Conservation (phyloP, 176 grass and related monocot genomes). For the Typha latifolia region DNA sequence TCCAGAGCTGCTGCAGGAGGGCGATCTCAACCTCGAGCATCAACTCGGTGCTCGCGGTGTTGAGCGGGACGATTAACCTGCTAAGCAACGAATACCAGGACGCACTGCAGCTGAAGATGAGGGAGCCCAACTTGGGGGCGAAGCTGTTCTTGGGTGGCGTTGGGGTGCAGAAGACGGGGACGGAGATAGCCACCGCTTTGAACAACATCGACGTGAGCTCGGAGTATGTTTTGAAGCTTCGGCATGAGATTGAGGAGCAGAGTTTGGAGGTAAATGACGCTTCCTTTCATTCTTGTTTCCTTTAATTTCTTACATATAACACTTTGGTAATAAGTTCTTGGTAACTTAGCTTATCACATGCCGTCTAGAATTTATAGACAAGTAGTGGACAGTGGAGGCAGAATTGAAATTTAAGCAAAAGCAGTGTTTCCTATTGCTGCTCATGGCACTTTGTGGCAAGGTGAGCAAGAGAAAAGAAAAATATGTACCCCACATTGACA, state of each 20-base stretch:
- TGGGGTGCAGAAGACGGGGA: slow-evolving; percentile 77
- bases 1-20: slow-evolving; percentile 74
- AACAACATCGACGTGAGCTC: slow-evolving; percentile 93
- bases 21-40: slow-evolving; percentile 80
- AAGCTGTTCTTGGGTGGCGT: slow-evolving; percentile 87
- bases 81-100: slow-evolving; percentile 91
- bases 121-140: slow-evolving; percentile 72
- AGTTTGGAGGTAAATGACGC: slow-evolving; percentile 44
- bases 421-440: no score
- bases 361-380: no score
- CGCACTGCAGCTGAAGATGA: slow-evolving; percentile 67
- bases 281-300: slow-evolving; percentile 9
- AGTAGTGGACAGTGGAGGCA: no score
- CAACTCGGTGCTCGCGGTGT: slow-evolving; percentile 72
- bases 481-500: no score
- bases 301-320: not conserved
- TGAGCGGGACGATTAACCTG: slow-evolving; percentile 59
- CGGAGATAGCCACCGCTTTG: slow-evolving; percentile 72
- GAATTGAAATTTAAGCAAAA: no score
- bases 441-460: no score
- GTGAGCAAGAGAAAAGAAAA: no score
- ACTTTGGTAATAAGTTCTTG: not conserved
- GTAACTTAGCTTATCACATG: no score
- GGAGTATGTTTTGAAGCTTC: slow-evolving; percentile 82
- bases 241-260: slow-evolving; percentile 81